Evolutionary conservation across 1,284 basidiomycete species (phyloP).

Genomic region (Heterobasidion annosum): DNA sequence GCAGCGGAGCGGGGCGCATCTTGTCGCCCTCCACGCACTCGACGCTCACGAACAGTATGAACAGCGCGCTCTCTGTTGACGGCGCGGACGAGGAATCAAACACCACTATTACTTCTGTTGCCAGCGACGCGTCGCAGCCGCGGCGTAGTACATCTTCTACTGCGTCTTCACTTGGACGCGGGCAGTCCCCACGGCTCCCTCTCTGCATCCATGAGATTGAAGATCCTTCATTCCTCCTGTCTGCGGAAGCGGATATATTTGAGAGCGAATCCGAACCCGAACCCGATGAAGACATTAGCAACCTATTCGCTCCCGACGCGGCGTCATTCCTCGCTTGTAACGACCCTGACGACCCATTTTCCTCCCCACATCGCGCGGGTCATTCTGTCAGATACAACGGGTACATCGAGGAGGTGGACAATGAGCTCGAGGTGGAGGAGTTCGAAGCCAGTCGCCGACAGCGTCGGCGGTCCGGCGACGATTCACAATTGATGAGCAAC

Average conservation of each 20-base stretch:
- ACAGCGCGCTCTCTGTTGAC: conserved; percentile 23
- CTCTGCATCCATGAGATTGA: conserved; percentile 46
- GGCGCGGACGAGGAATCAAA: conserved; percentile 18
- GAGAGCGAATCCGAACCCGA: conserved; percentile 3
- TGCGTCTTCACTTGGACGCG: background rate
- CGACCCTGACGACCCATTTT: conserved; percentile 2
- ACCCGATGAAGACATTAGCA: conserved; percentile 4
- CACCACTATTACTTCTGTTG: conserved; percentile 26
- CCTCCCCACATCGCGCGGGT: conserved; percentile 12
- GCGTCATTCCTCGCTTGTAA: conserved; percentile 11
- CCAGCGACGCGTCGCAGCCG: conserved; percentile 12
- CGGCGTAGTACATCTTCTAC: conserved; percentile 2
- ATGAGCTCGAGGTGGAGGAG: conserved; percentile 35
- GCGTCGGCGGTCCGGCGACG: background rate
- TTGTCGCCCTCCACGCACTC: conserved; percentile 26
- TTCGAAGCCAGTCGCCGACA: conserved; percentile 27
- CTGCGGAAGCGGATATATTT: conserved; percentile 1
- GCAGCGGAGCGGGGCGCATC: background rate
- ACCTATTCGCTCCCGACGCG: background rate
- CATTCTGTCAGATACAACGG: conserved; percentile 38
- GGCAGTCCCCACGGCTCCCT: conserved; percentile 6
- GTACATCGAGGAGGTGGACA: conserved; percentile 43
- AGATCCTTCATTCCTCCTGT: conserved; percentile 25
- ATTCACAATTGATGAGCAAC: background rate
- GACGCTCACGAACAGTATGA: conserved; percentile 22